phyloP scores from a whole-genome alignment of 176 grass and related monocot species.

The Triticum aestivum region IWGSC_CS_RefSeq_v2.1 NC_057799.1:302511720-302512219 shows the following conservation, averaged over 20 bases:
- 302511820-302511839: conserved; percentile 6
- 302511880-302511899: not conserved
- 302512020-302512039: conserved; percentile 74
- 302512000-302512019: conserved; percentile 86
- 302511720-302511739: too few relatives aligned
- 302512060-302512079: conserved; percentile 85
- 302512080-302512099: conserved; percentile 12
- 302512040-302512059: conserved; percentile 92
- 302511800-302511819: not conserved
- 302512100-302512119: conserved; percentile 7
- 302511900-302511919: not conserved
- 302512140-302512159: not conserved
- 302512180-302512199: not conserved
- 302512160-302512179: not conserved
- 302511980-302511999: conserved; percentile 59
- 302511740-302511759: too few relatives aligned
- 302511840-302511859: conserved; percentile 1
- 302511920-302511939: not conserved
- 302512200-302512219: not conserved
- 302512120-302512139: not conserved
- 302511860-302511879: not conserved
- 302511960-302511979: conserved; percentile 12
- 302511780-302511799: not conserved
- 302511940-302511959: conserved; percentile 7
- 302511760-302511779: too few relatives aligned